These are phyloP conservation scores for Aspergillus transmontanensis DNA, from an alignment of 2,329 filamentous ascomycete genomes.

Conservation along the genomic window DNA sequence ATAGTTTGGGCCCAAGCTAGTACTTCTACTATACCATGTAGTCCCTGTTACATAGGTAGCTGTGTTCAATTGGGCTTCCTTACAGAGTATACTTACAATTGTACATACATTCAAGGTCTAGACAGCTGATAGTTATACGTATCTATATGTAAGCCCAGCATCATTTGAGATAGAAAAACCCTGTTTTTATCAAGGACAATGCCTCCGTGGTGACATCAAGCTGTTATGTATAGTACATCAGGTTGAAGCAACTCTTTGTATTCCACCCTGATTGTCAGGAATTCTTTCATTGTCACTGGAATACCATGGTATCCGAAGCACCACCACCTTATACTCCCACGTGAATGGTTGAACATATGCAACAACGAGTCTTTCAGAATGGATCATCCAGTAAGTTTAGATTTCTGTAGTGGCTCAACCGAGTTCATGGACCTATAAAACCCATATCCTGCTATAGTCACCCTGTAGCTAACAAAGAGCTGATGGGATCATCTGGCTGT, in stretches of 20 bases:
- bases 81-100: neutral
- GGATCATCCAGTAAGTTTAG: neutral
- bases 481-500: neutral
- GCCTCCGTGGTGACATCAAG: neutral
- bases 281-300: conserved; percentile 1
- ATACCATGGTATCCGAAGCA: neutral
- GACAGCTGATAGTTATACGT: neutral
- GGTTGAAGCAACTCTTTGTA: neutral
- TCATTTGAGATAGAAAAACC: neutral
- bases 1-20: too few species aligned
- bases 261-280: neutral
- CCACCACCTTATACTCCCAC: neutral
- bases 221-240: neutral
- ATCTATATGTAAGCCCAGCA: neutral
- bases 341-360: neutral
- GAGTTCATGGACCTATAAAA: neutral
- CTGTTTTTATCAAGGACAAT: neutral
- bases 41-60: neutral
- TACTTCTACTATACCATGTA: too few species aligned
- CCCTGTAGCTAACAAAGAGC: neutral
- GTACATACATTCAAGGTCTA: neutral
- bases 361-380: neutral
- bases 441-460: neutral
- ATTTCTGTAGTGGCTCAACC: neutral
- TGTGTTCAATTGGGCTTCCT: neutral